Evolutionary conservation across 371 early-diverging fungal genomes (phyloP).

Genomic region (Zopfochytrium polystomum): DNA sequence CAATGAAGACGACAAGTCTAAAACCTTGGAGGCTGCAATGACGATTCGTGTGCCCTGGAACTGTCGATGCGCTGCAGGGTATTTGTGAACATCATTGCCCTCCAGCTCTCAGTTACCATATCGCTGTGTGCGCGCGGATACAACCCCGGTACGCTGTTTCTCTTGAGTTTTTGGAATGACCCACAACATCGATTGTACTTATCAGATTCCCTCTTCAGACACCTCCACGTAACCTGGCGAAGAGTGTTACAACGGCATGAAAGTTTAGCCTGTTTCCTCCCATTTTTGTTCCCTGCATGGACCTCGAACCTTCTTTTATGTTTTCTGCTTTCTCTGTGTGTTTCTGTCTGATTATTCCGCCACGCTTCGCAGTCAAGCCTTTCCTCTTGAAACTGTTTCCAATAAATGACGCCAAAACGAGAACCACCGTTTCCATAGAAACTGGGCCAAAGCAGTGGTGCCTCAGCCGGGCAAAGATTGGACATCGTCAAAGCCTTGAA

Average conservation of each 20-base stretch:
- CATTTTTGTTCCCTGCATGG: not conserved
- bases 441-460: no score
- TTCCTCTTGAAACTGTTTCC: no score
- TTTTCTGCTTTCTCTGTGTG: constrained; percentile 2
- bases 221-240: constrained; percentile 98
- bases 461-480: no score
- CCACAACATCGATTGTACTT: not conserved
- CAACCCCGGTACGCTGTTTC: constrained; percentile 43
- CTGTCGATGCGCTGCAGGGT: constrained; percentile 64
- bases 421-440: no score
- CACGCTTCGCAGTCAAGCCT: no score
- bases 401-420: no score
- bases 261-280: not conserved
- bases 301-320: no score
- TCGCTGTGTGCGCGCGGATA: constrained; percentile 78
- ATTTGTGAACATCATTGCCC: constrained; percentile 65
- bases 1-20: constrained; percentile 41
- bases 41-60: constrained; percentile 66
- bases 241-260: constrained; percentile 44
- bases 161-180: constrained; percentile 5
- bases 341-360: not conserved
- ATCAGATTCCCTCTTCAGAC: constrained; percentile 49
- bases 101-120: constrained; percentile 79
- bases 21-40: constrained; percentile 23
- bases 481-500: no score